These are phyloP conservation scores for Auriscalpium orientale DNA, from an alignment of 768 basidiomycete species.

Conservation along the genomic window DNA sequence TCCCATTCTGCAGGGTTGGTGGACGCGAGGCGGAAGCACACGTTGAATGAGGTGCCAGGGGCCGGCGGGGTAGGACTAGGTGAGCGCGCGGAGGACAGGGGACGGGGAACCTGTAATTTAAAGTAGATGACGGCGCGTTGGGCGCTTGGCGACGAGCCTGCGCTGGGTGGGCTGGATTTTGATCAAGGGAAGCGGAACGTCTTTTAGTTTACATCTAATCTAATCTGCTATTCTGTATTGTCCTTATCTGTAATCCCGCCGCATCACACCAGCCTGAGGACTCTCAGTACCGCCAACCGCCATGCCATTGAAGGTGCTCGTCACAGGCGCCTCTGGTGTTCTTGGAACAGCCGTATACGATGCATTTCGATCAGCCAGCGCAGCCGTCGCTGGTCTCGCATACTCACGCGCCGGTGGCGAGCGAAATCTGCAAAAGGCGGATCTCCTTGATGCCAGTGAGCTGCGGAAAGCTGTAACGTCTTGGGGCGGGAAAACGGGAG, in stretches of 20 bases:
- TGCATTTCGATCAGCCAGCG: conserved; percentile 39
- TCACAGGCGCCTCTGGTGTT: conserved; percentile 85
- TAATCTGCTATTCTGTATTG: no score
- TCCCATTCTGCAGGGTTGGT: conserved; percentile 69
- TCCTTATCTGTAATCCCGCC: no score
- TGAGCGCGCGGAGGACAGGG: conserved; percentile 47
- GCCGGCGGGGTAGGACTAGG: conserved; percentile 43
- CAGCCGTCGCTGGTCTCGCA: conserved; percentile 59
- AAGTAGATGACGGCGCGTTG: conserved; percentile 64
- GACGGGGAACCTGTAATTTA: conserved; percentile 51
- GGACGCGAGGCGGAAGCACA: conserved; percentile 63
- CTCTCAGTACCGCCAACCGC: neutral
- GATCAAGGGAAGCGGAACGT: no score
- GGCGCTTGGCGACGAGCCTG: conserved; percentile 26
- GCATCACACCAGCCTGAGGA: no score
- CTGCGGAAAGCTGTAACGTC: conserved; percentile 49
- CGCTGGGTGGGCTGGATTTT: no score
- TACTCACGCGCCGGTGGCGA: conserved; percentile 54
- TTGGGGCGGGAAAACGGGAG: conserved; percentile 42
- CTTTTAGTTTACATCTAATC: no score
- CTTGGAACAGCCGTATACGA: conserved; percentile 73
- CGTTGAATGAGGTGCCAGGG: conserved; percentile 51
- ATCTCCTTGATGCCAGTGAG: conserved; percentile 48
- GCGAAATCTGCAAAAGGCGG: conserved; percentile 39
- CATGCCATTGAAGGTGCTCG: conserved; percentile 45